Conservation (phyloP, 2,329 filamentous ascomycete species). For the Cladophialophora immunda region DNA sequence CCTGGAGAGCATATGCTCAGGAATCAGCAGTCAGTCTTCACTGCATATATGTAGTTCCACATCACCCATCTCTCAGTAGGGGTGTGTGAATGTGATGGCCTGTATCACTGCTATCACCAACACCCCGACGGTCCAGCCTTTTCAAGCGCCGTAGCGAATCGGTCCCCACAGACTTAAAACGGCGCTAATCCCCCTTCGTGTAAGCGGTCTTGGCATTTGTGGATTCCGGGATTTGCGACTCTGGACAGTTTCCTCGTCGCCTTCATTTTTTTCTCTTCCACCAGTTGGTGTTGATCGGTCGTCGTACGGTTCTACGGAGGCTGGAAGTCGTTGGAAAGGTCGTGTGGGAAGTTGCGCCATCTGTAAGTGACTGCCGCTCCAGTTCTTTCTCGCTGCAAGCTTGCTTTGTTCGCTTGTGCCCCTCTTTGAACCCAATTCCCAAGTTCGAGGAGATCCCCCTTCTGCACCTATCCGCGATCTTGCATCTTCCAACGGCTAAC, state of each 20-base stretch:
- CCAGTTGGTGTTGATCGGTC: constrained; percentile 36
- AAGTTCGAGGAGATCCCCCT: constrained; percentile 10
- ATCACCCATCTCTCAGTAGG: neutral
- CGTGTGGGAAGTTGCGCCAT: constrained; percentile 40
- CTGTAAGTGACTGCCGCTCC: constrained; percentile 31
- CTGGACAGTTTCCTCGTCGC: constrained; percentile 22
- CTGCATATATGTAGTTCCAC: neutral
- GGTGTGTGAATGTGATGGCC: too few species aligned
- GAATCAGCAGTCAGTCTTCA: neutral
- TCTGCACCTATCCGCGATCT: constrained; percentile 35
- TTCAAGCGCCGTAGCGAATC: neutral
- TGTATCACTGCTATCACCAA: neutral
- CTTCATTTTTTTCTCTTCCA: constrained; percentile 24
- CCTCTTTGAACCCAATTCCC: constrained; percentile 18
- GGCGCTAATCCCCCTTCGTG: neutral
- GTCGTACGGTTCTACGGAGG: constrained; percentile 38
- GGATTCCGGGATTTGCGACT: constrained; percentile 14
- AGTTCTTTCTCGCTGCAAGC: constrained; percentile 13
- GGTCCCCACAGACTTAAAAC: neutral
- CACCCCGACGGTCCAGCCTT: neutral
- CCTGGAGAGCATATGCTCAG: neutral
- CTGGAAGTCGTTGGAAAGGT: constrained; percentile 41
- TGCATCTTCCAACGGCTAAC: constrained; percentile 28
- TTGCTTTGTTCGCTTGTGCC: constrained; percentile 12
- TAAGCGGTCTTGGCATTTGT: constrained; percentile 13